phyloP scores from a whole-genome alignment of 306 rosid species.

The Potentilla sterilis region DNA sequence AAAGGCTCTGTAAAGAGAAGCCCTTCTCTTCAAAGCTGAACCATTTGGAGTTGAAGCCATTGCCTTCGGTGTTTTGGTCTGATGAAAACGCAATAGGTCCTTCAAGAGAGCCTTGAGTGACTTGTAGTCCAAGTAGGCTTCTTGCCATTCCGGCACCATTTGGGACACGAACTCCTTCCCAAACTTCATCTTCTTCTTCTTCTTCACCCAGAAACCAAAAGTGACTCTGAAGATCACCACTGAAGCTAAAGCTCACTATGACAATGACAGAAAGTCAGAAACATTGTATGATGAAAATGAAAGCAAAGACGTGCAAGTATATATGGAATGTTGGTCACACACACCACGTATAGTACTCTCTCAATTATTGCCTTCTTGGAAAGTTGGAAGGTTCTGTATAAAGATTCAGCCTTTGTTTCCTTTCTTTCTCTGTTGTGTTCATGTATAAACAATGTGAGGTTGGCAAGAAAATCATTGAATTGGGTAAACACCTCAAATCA shows the following conservation, averaged over 20 bases:
- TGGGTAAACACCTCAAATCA: neutral
- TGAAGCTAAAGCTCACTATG: neutral
- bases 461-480: neutral
- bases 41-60: slow-evolving; percentile 46
- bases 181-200: slow-evolving; percentile 52
- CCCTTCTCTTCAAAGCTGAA: slow-evolving; percentile 42
- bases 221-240: neutral
- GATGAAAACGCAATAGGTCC: slow-evolving; percentile 25
- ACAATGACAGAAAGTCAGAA: neutral
- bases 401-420: neutral
- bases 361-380: neutral
- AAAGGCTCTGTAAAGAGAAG: slow-evolving; percentile 59
- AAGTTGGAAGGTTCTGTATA: neutral
- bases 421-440: neutral
- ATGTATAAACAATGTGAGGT: neutral
- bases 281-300: neutral
- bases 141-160: slow-evolving; percentile 80
- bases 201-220: neutral
- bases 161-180: slow-evolving; percentile 72
- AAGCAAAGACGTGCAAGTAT: neutral
- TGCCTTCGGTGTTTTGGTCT: slow-evolving; percentile 21
- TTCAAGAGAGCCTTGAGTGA: slow-evolving; percentile 46
- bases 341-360: neutral
- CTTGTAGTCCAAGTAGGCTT: slow-evolving; percentile 68
- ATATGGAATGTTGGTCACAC: neutral